A percentile compares a stretch with the other conserved stretches of the same genome.
Evolutionary conservation across 805 yeast genomes (phyloP).

Genomic region (Torulaspora quercuum): DNA sequence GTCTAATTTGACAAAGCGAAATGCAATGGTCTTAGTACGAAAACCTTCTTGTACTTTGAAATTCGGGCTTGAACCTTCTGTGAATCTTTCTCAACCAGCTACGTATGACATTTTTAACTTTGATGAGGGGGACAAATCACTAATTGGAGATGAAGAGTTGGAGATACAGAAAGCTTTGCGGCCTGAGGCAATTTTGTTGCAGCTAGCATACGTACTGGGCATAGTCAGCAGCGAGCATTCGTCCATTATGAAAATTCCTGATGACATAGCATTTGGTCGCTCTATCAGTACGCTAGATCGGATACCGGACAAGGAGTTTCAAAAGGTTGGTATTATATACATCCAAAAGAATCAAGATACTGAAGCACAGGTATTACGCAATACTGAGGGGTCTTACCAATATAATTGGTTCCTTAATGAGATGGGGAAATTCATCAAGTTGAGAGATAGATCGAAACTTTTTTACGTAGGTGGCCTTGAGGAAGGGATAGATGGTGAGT

Average conservation of each 20-base stretch:
- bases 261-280: constrained; percentile 40
- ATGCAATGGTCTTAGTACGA: constrained; percentile 9
- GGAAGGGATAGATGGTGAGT: constrained; percentile 67
- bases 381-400: constrained; percentile 57
- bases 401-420: constrained; percentile 57
- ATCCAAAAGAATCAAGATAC: constrained; percentile 62
- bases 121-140: not conserved
- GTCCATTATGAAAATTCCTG: constrained; percentile 19
- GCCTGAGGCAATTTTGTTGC: constrained; percentile 12
- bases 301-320: constrained; percentile 72
- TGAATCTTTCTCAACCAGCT: constrained; percentile 1
- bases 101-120: constrained; percentile 12
- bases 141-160: constrained; percentile 1
- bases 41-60: constrained; percentile 13
- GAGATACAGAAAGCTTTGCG: not conserved
- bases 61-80: constrained; percentile 9
- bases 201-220: constrained; percentile 6
- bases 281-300: constrained; percentile 66
- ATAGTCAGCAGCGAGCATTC: constrained; percentile 18
- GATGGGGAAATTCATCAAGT: constrained; percentile 58
- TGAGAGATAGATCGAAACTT: constrained; percentile 51
- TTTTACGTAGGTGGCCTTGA: constrained; percentile 75
- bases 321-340: constrained; percentile 74
- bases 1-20: not conserved
- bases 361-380: constrained; percentile 63